Base-by-base conservation (phyloP, 805 yeast species). In the Lipomyces spencermartinsiae region DNA sequence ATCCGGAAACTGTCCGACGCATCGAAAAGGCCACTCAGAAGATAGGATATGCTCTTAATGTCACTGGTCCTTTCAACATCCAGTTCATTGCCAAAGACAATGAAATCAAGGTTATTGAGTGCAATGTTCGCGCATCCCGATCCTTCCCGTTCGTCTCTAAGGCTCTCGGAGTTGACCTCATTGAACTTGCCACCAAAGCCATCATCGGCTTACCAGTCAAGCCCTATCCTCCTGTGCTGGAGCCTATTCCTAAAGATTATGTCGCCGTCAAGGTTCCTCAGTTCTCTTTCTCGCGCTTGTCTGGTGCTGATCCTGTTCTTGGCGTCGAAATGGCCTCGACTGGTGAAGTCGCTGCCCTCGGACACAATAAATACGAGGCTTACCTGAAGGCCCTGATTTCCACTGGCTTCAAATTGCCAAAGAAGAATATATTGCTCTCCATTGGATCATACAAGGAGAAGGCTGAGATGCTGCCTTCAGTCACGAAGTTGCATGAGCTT, bases 311-410 rank as follows among this genome's bases (percentile, higher is more conserved):
- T 79, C 98, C 98, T 63, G 93, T 94, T 70, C 84, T 94, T 73
- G 98, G 98, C 83, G 98, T 94, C 73, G 98, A 94, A 82, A 94
- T 94, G 98, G 97, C 98, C 22, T 94, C 98, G 37, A 94, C 98
- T 70, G 98, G 98, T 85, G 98, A 93, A 81, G 98, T 93, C 77
- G 99, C 99, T 61, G 87, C 96, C 71, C 94, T 95, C 78, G 99
- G 99, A 76, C 92, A 86, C 77, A 89, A 93, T 84, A 94, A 94
- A 81, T 93, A 93, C 78, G 99, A 96, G 83, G 99, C 99, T 29
- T 95, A 95, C 83, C 81, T 95, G 82, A 96, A 95, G 83, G 90
- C 98, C 37, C 85, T 95, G 80, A 84, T 95, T 67, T 92, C 99
- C 14, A 93, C 98, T 65, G 99, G 99, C 22, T 93, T 95, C 88